These are phyloP conservation scores for Tetrahymena borealis DNA, from an alignment of 73 alveolate genomes.

Conservation along the genomic window DNA sequence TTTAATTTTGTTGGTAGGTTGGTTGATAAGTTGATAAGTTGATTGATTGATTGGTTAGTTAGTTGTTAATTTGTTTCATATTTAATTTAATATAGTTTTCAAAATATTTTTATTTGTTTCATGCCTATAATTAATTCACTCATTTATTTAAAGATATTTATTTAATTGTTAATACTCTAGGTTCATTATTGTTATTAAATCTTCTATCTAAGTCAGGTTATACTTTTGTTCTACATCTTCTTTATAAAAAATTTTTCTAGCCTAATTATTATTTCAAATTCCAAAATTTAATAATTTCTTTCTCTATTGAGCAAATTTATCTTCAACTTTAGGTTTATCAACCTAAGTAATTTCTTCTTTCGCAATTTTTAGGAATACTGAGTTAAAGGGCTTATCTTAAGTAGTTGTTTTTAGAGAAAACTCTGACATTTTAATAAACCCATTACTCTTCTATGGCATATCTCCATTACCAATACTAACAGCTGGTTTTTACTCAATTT, in stretches of 20 bases:
- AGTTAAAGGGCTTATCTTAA: neutral
- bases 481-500: neutral
- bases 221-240: too few relatives aligned
- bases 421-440: neutral
- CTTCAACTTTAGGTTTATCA: neutral
- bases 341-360: neutral
- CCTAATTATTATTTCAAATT: too few relatives aligned
- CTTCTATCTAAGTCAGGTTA: too few relatives aligned
- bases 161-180: too few relatives aligned
- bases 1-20: neutral
- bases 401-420: neutral
- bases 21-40: too few relatives aligned
- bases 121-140: too few relatives aligned
- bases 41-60: neutral
- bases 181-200: too few relatives aligned
- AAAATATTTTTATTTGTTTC: too few relatives aligned
- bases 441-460: neutral
- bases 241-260: too few relatives aligned
- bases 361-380: neutral
- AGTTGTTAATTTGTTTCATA: too few relatives aligned
- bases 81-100: too few relatives aligned
- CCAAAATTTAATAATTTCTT: neutral
- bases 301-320: neutral
- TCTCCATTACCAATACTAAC: neutral
- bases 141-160: too few relatives aligned